These are phyloP conservation scores for Ophiostoma angusticollis DNA, from an alignment of 2,329 filamentous ascomycete genomes.

Conservation along the genomic window DNA sequence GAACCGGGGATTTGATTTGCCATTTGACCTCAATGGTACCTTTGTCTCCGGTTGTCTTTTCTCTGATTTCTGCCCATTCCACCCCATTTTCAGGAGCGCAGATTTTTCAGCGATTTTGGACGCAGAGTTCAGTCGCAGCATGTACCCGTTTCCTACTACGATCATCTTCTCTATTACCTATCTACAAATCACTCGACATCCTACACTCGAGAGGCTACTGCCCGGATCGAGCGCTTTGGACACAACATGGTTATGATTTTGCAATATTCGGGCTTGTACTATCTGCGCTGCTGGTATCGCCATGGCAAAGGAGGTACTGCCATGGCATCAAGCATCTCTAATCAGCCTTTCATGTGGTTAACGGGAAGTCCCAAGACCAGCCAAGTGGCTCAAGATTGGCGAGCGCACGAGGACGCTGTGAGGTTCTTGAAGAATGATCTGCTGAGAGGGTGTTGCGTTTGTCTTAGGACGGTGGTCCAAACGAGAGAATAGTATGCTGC, in stretches of 20 bases:
- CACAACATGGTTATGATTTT: slow-evolving; percentile 27
- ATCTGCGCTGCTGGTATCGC: slow-evolving; percentile 2
- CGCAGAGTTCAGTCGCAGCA: slow-evolving; percentile 18
- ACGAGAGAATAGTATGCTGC: slow-evolving; percentile 1
- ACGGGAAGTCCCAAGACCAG: background rate
- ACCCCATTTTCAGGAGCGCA: slow-evolving; percentile 5
- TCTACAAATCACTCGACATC: slow-evolving; percentile 26
- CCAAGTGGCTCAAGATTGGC: background rate
- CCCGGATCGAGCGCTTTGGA: slow-evolving; percentile 25
- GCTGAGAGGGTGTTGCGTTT: background rate
- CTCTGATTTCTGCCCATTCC: slow-evolving; percentile 1
- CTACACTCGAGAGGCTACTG: slow-evolving; percentile 27
- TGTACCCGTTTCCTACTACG: slow-evolving; percentile 22
- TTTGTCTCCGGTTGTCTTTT: background rate
- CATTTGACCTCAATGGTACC: background rate
- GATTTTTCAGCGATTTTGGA: slow-evolving; percentile 18
- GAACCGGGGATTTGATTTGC: background rate
- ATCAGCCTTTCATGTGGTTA: background rate
- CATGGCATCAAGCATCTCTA: background rate
- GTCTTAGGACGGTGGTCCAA: background rate
- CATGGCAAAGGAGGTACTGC: background rate
- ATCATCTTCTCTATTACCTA: slow-evolving; percentile 25
- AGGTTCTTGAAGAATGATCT: slow-evolving; percentile 1
- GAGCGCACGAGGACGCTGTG: background rate
- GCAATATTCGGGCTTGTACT: slow-evolving; percentile 18